Conservation (phyloP, 108 stramenopile species). For the Parmales sp. region DNA sequence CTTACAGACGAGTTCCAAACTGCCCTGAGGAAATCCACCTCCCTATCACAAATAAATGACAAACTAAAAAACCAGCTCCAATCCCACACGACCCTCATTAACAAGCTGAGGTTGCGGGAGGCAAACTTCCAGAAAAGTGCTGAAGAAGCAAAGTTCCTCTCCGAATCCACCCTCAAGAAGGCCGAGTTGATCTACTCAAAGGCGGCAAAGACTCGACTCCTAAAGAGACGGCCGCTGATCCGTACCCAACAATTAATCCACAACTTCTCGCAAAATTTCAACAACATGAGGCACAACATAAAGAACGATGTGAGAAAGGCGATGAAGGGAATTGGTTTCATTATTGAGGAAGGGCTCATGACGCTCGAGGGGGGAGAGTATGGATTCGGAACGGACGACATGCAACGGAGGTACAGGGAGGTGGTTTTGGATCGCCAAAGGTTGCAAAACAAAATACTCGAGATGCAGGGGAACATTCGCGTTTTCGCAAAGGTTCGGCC, state of each 20-base stretch:
- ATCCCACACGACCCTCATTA: neutral
- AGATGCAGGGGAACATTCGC: conserved; percentile 79
- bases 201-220: neutral
- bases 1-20: neutral
- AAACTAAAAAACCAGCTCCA: neutral
- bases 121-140: neutral
- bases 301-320: neutral
- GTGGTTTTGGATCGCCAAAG: conserved; percentile 13
- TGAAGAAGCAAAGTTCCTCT: neutral
- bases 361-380: neutral
- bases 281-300: neutral
- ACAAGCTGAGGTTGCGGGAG: neutral
- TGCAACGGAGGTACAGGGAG: neutral
- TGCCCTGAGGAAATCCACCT: neutral
- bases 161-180: neutral
- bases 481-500: conserved; percentile 82
- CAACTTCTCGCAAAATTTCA: neutral
- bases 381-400: neutral
- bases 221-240: neutral
- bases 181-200: neutral
- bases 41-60: neutral
- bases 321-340: neutral
- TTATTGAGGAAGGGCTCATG: neutral
- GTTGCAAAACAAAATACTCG: conserved; percentile 70
- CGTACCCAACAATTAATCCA: neutral